Percentiles rank a stretch among this genome's conserved stretches.
Conservation (phyloP, 148 eudicot genomes). For the Amaranthus cruentus region DNA sequence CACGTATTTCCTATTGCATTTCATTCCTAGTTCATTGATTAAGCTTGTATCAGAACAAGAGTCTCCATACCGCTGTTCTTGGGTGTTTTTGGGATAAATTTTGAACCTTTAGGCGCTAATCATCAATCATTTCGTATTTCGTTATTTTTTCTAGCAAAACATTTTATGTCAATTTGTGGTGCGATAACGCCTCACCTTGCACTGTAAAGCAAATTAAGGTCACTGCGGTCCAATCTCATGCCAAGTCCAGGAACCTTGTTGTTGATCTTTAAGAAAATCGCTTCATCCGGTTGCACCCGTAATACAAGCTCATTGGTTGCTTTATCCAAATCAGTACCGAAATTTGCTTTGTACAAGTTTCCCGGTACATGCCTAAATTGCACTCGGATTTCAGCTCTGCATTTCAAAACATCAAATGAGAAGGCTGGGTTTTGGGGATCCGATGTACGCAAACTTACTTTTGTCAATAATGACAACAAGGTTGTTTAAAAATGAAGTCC, state of each 20-base stretch:
- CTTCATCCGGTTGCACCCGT: constrained; percentile 85
- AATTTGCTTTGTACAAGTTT: constrained; percentile 52
- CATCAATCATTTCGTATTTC: neutral
- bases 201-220: constrained; percentile 76
- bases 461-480: neutral
- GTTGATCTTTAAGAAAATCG: constrained; percentile 68
- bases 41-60: too few relatives aligned
- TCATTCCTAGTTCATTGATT: too few relatives aligned
- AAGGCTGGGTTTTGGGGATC: too few relatives aligned
- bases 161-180: neutral
- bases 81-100: too few relatives aligned
- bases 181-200: constrained; percentile 32
- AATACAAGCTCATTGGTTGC: constrained; percentile 85
- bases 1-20: too few relatives aligned
- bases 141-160: neutral
- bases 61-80: too few relatives aligned
- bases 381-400: constrained; percentile 85
- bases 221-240: constrained; percentile 73
- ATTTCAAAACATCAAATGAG: constrained; percentile 8
- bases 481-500: neutral
- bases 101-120: too few relatives aligned
- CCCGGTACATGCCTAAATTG: constrained; percentile 93
- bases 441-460: too few relatives aligned
- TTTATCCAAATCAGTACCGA: constrained; percentile 56
- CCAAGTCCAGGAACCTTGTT: constrained; percentile 93